Base-by-base conservation (phyloP, 805 yeast species). In the Nematodospora valgi region DNA sequence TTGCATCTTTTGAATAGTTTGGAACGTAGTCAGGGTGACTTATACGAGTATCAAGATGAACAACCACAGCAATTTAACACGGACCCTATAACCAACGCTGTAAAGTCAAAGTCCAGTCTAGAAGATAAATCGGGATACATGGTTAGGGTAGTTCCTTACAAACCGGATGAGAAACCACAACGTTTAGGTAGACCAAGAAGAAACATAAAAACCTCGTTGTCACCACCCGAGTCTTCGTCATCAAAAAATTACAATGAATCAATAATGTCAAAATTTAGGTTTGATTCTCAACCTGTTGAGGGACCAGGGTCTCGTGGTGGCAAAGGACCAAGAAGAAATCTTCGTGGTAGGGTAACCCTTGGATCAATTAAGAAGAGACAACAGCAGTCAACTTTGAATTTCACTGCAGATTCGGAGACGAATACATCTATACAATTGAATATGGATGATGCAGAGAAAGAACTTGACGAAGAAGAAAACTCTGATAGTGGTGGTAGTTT, bases 221-320 rank as follows among this genome's bases (percentile, higher is more conserved):
- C 50, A 6, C 44, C 52, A 6, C 49, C 59, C 3, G 42, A 48
- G 12, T 41, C 49, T 15, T 31, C 46, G 6, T 45, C 62, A 4
- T 40, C 53, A 10, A 43, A 51, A 23, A 64, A 64, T 41, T 49
- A 45, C 32, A 57, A 53, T 17, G 53, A 56, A 34, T 49, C 68
- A 3, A 51, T 54, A 17, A 36, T 56, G 18, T 53, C 64, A 26
- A 55, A 53, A 41, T 63, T 62, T 34, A 40, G 68, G 20, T 47
- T 63, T n/a, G 66, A 62, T 44, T 40, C 47, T 12, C 42, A 45
- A 15, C 68, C 68, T 0, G 39, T 64, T 1, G 61, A 53, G 32
- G 69, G 69, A 0, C 68, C 68, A 1, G 69, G 68, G 4, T 60
- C 68, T 8, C 49, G 69, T 14, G 70, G 70, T 4, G 69, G 70